A percentile compares a stretch with the other conserved stretches of the same genome.
phyloP scores from a whole-genome alignment of 78 protist genomes.

The Dictyostelium discoideum region DNA sequence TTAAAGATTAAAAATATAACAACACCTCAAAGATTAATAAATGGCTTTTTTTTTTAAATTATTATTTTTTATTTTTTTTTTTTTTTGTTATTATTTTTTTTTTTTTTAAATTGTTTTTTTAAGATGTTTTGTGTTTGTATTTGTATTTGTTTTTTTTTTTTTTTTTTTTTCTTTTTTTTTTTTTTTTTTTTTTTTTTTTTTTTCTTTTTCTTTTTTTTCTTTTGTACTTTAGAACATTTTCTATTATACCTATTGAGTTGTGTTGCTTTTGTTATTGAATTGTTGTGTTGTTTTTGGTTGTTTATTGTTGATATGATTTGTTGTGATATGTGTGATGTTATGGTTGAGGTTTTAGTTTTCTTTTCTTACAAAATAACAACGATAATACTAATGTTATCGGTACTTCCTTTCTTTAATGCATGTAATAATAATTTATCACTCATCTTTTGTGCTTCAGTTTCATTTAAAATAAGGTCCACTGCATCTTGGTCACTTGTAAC shows the following conservation, averaged over 20 bases:
- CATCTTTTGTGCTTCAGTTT: conserved; percentile 74
- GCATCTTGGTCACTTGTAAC: conserved; percentile 82
- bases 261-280: too few species aligned
- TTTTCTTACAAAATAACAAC: conserved; percentile 60
- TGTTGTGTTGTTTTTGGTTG: neutral
- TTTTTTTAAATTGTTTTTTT: neutral
- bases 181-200: neutral
- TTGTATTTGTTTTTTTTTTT: neutral
- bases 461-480: conserved; percentile 64
- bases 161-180: neutral
- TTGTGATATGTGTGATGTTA: neutral
- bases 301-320: neutral
- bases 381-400: conserved; percentile 87
- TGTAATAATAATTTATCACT: conserved; percentile 67
- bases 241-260: neutral
- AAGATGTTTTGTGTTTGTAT: too few species aligned
- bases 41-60: too few species aligned
- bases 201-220: neutral
- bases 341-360: neutral
- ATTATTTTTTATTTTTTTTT: too few species aligned
- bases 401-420: conserved; percentile 78
- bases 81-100: neutral
- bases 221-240: neutral
- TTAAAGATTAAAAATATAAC: neutral
- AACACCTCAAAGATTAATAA: too few species aligned